Evolutionary conservation across 306 rosid species (phyloP).

Genomic region (Glycine tomentella): DNA sequence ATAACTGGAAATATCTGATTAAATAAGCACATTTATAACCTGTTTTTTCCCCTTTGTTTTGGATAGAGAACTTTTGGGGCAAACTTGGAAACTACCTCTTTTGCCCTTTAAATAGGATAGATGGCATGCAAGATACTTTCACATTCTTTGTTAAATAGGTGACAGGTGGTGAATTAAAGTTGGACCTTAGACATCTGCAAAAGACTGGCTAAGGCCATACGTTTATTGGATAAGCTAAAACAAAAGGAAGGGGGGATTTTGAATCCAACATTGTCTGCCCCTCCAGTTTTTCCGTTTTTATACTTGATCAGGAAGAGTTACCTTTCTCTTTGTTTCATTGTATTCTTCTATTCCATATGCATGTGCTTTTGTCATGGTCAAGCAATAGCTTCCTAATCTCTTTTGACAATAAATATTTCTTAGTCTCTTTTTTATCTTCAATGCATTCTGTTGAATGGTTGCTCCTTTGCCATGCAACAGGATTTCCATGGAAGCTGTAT

Average conservation of each 20-base stretch:
- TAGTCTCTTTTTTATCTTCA: neutral
- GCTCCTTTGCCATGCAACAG: too few species aligned
- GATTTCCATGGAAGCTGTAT: too few species aligned
- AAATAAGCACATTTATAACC: neutral
- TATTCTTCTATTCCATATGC: neutral
- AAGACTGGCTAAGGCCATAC: neutral
- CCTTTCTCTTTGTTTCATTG: conserved; percentile 2
- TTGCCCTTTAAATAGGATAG: neutral
- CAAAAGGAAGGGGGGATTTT: neutral
- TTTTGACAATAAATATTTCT: neutral
- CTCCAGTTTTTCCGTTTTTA: neutral
- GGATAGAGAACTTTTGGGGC: neutral
- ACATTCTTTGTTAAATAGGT: neutral
- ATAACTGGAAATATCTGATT: neutral
- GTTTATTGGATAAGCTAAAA: neutral
- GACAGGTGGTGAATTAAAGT: conserved; percentile 4
- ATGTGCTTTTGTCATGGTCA: neutral
- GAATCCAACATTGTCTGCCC: neutral
- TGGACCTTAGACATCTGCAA: neutral
- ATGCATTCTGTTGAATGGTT: too few species aligned
- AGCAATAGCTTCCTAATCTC: neutral
- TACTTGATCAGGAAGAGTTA: neutral
- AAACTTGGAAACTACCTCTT: neutral
- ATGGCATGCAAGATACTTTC: neutral
- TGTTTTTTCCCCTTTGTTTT: neutral